Evolutionary conservation across 192 early-diverging fungal species (phyloP), one percentile per base, ranked within the genome.

Genomic region (Coemansia sp.): DNA sequence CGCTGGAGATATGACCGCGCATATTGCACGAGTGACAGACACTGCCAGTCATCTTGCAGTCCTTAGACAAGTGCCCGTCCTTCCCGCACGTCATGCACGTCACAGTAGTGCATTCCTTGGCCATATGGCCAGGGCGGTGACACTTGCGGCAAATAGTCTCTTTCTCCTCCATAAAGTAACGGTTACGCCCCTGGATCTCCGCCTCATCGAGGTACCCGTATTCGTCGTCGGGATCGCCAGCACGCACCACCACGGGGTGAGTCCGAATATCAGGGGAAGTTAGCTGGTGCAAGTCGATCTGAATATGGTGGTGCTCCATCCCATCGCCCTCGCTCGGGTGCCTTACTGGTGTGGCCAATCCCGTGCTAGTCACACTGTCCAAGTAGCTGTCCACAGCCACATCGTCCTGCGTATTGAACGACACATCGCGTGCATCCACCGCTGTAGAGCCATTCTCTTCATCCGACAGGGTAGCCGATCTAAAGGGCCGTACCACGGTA

Each of bases 141-240:
- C 79, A 81, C 14, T 61, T 63, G 45, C 66, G 66, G 60, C 79
- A 81, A 10, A 73, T 66, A 8, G 63, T 66, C 31, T 75, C 70
- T 20, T 81, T 74, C 39, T 81, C 79, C 46, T 81, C 79, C 73
- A 81, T 76, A 60, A 76, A 81, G 67, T 81, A 81, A 39, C 79
- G 69, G 51, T 73, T 81, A 24, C 42, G 74, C 28, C 79, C 79
- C 65, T 76, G 73, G 60, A 81, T 76, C 64, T 81, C 70, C 18
- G 74, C 74, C 45, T 76, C 79, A 23, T 81, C 79, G 26, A 81
- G 70, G 20, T 81, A 81, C 36, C 68, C 79, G 64, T 76, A 81
- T 55, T 76, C 74, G 37, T 70, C 59, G 26, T 67, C 71, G 16
- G 57, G 36, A 11, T 57, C 65, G 21, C 33, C 57, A 1, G 39